phyloP scores from a whole-genome alignment of 257 asterid genomes.

The Solanum etuberosum region DNA sequence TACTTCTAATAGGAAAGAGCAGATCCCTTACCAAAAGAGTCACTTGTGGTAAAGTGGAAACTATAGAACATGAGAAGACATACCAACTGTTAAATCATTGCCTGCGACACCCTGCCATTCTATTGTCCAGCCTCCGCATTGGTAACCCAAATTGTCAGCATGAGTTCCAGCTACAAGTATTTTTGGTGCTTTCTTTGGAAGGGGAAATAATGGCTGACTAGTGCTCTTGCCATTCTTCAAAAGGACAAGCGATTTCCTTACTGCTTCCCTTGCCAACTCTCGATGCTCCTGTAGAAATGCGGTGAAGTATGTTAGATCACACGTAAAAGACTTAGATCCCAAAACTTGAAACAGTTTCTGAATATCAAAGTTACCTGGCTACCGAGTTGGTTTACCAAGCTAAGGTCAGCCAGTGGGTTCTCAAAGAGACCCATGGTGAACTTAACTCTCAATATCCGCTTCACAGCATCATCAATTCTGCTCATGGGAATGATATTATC shows the following conservation, averaged over 20 bases:
- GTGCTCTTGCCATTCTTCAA: conserved; percentile 18
- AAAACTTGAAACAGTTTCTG: background rate
- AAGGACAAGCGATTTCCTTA: conserved; percentile 32
- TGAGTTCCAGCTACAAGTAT: conserved; percentile 31
- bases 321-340: background rate
- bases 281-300: conserved; percentile 11
- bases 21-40: background rate
- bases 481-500: conserved; percentile 25
- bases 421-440: conserved; percentile 34
- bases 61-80: background rate
- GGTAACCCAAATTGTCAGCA: conserved; percentile 25
- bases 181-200: conserved; percentile 16
- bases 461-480: conserved; percentile 39
- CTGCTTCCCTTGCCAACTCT: conserved; percentile 34
- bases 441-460: conserved; percentile 34
- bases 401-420: conserved; percentile 31
- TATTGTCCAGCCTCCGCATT: conserved; percentile 37
- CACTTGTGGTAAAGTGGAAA: background rate
- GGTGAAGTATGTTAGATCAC: background rate
- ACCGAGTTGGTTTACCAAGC: conserved; percentile 25
- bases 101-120: conserved; percentile 25
- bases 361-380: conserved; percentile 11
- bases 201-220: conserved; percentile 19
- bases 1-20: no score
- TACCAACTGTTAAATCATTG: conserved; percentile 9